Base-by-base conservation (phyloP, 2,329 filamentous ascomycete species). In the Metarhizium rileyi region DNA sequence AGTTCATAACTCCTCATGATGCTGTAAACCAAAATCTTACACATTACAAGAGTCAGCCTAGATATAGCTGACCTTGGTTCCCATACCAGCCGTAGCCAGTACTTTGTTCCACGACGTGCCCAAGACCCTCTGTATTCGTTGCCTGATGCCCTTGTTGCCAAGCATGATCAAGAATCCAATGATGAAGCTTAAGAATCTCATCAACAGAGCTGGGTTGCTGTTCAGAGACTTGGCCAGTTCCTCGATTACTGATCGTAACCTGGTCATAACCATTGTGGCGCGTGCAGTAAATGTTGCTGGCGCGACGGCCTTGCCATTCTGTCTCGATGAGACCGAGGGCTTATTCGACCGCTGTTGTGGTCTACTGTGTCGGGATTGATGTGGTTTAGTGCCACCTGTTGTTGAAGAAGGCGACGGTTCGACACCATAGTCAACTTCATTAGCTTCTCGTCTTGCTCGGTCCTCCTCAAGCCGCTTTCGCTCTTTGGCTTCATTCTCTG, bases 61-160 rank as follows among this genome's bases (percentile, higher is more conserved):
- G 52, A 98, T 94, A 70, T 97, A 97, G 65, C 87, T 95, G 61
- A 97, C 90, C 72, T 96, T 97, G 55, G 94, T 87, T 2, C 91
- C 93, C 91, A 97, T 97, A 2, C 90, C 90, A 4, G 91, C 84
- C 0, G 93, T 97, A 43, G 82, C 77, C 63, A 80, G 82, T 38
- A 95, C 71, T 70, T 95, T 96, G 49, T 80, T 78, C 89, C 89
- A 95, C 9, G 81, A 82, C 26, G 77, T 73, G 36, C 77, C 78
- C 41, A 94, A 62, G 35, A 90, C 72, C 49, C 83, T 76, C 63
- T 82, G 77, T 33, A 96, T 66, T 55, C 86, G 78, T 56, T 94
- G 83, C 38, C 90, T 79, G 14, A 95, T 72, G 61, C 86, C 84
- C 59, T 80, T 77, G 59, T 87, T 78, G 51, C 87, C 85, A 52